Evolutionary conservation across 257 asterid genomes (phyloP), one percentile per base, ranked within the genome.

Genomic region (Solanum medicagineum): DNA sequence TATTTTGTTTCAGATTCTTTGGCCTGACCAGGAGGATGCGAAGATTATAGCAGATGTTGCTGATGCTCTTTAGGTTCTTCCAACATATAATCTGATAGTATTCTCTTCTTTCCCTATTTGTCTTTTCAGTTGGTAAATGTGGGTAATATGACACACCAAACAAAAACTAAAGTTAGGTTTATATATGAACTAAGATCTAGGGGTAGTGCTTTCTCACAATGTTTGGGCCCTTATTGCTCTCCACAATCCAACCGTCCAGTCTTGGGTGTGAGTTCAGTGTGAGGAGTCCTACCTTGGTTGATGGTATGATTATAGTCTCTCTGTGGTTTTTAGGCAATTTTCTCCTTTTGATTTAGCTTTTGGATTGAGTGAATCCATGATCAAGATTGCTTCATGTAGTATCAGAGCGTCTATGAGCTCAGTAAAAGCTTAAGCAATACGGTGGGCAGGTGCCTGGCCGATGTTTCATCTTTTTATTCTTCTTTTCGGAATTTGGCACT

Each of bases 11-110:
- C 91, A 96, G 99, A 90, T 96, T 84, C 94, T 93, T 85, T 91
- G 98, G 95, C 92, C 94, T 68, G 97, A 96, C 75, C 94, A 94
- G 85, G 98, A 94, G 87, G 94, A 94, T 80, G 98, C 93, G 87
- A 88, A 90, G 87, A 87, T 94, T 81, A 92, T 93, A 95, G 87
- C 93, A 77, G 95, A 92, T 68, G 94, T 90, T 40, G 87, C 90
- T 32, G 98, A 93, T 91, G 95, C 93, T 59, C 62, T 91, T 80
- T 94, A 91, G 84, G 85, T 80, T 84, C 77, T 84, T 85, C 79
- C 87, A 55, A 83, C 70, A 19, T 80, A 81, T 86, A 40, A 19
- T 80, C 81, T 7, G 81, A 84, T 71, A 93, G 93, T 93, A 86
- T 89, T 60, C 74, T 26, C 53, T 80, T 45, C 77, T 62, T 81